Evolutionary conservation across 139 green algal genomes (phyloP).

Genomic region (Nannochloris sp.): DNA sequence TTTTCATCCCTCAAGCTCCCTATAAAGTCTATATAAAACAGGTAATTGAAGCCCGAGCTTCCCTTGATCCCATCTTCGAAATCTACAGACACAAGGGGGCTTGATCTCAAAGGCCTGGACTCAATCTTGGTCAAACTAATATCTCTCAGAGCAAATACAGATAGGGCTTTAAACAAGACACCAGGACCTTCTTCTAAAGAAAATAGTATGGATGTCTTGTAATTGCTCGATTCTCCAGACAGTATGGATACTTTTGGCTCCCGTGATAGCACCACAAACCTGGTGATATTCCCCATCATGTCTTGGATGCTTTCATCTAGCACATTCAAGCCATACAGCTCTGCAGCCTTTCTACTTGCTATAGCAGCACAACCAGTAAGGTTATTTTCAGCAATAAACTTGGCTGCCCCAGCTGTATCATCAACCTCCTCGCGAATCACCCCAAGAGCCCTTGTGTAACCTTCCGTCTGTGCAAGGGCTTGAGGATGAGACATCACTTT

Average conservation of each 20-base stretch:
- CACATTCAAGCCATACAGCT: conserved; percentile 65
- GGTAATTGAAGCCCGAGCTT: conserved; percentile 78
- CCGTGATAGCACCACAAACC: conserved; percentile 90
- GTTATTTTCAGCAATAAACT: conserved; percentile 42
- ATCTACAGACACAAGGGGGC: conserved; percentile 20
- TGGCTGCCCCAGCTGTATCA: conserved; percentile 87
- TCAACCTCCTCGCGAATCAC: conserved; percentile 74
- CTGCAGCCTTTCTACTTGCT: conserved; percentile 51
- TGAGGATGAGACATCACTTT: conserved; percentile 87
- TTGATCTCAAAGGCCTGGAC: conserved; percentile 68
- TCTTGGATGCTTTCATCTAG: conserved; percentile 78
- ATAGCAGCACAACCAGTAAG: conserved; percentile 45
- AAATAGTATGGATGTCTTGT: conserved; percentile 93
- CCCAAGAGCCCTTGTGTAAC: conserved; percentile 53
- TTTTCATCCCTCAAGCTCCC: conserved; percentile 65
- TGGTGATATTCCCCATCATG: conserved; percentile 81
- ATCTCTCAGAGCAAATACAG: conserved; percentile 90
- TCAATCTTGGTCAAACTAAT: conserved; percentile 98
- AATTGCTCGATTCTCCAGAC: conserved; percentile 12
- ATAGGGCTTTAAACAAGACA: conserved; percentile 93
- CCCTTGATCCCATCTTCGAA: neutral
- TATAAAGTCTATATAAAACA: conserved; percentile 96
- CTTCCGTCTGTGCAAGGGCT: conserved; percentile 65
- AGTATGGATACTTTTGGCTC: conserved; percentile 64
- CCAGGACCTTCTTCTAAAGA: conserved; percentile 70